Base-by-base conservation (phyloP, 306 rosid genomes). In the Vigna unguiculata region DNA sequence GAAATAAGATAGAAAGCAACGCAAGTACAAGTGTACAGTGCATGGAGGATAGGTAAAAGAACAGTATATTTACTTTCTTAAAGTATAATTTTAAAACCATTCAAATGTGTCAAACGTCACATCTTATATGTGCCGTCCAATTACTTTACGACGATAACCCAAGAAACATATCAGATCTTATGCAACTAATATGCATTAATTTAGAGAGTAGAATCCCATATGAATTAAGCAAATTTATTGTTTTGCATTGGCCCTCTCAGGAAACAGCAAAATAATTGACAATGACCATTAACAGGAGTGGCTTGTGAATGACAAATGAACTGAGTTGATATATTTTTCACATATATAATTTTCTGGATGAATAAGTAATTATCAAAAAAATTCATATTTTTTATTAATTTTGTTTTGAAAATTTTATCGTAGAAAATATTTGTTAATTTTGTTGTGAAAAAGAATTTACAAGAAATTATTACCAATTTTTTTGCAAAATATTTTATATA, bases 231-330 rank as follows among this genome's bases (percentile, higher is more conserved):
- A 71, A 21, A 71, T 71, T 25, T 71, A 20, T 46, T 34, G 63
- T 22, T 34, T 34, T 22, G 34, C 61, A 22, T 24, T 71, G 15
- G 21, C 41, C 53, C 25, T 19, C 40, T 38, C 14, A 6, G 76
- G 9, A 38, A 54, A 38, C 63, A 25, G 19, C 36, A 58, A 58
- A 19, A 58, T 24, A 25, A 51, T 38, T 21, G 77, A 55, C 41
- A 72, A 54, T 72, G 77, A 55, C 67, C 53, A 55, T 9, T 49
- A 43, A 66, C 21, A 66, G 38, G 36, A 43, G 6, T 20, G 72
- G 4, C 43, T 40, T 38, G 10, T 40, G 32, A 64, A 43, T 4
- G 22, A 28, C 11, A 49, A 69, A 48, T 25, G 45, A 47, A 47
- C 58, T 45, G 28, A 47, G 19, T 70, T 51, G 6, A 70, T 51